Evolutionary conservation across 306 rosid genomes (phyloP).

Genomic region (Acmispon strigosus): DNA sequence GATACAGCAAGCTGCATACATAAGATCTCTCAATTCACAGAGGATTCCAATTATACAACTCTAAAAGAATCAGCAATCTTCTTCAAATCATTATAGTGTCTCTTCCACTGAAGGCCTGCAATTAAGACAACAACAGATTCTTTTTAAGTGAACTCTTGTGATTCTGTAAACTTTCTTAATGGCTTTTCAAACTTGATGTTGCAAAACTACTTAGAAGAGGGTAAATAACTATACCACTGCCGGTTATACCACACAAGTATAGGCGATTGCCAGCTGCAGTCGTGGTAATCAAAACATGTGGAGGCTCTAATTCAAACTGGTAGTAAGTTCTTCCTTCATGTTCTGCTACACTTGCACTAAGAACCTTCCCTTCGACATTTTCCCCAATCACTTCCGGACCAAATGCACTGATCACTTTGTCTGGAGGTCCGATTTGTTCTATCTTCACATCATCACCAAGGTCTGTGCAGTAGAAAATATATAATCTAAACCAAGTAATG

Average conservation of each 20-base stretch:
- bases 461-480: conserved; percentile 33
- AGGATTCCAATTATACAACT: conserved; percentile 43
- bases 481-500: neutral
- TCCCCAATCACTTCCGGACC: conserved; percentile 97
- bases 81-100: conserved; percentile 73
- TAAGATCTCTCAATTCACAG: conserved; percentile 7
- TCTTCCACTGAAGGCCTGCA: conserved; percentile 98
- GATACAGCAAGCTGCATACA: conserved; percentile 2
- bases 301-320: conserved; percentile 95
- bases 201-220: neutral
- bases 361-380: conserved; percentile 90
- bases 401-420: conserved; percentile 78
- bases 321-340: conserved; percentile 82
- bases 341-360: conserved; percentile 49
- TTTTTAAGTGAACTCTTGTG: neutral
- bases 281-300: conserved; percentile 83
- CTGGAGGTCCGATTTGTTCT: conserved; percentile 83
- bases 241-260: conserved; percentile 77
- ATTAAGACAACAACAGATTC: conserved; percentile 11
- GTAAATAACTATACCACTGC: conserved; percentile 51
- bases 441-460: conserved; percentile 80
- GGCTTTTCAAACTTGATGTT: conserved; percentile 8
- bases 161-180: neutral
- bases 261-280: conserved; percentile 97
- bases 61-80: conserved; percentile 68